Percentiles rank a stretch among this genome's conserved stretches.
phyloP scores from a whole-genome alignment of 2,329 filamentous ascomycete genomes.

The Plectosphaerella sp. region DNA sequence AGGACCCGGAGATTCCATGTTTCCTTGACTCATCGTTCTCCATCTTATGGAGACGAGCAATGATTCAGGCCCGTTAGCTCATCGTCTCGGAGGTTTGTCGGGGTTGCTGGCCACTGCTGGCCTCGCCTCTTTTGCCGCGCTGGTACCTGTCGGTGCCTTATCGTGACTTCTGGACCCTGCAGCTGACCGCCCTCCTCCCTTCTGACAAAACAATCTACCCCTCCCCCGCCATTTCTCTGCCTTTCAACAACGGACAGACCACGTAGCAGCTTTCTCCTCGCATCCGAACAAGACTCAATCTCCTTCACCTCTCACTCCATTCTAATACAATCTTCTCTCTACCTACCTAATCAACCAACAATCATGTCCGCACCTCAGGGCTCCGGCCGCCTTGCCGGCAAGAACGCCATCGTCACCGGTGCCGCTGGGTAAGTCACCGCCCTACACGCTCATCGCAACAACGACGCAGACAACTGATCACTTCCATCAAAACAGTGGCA shows the following conservation, averaged over 20 bases:
- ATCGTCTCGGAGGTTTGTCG: not conserved
- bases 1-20: constrained; percentile 8
- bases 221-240: not conserved
- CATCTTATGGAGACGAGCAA: not conserved
- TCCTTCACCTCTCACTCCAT: too few relatives aligned
- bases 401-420: constrained; percentile 73
- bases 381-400: constrained; percentile 50
- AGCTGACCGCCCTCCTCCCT: not conserved
- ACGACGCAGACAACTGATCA: not conserved
- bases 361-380: constrained; percentile 19
- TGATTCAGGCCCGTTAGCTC: not conserved
- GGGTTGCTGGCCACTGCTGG: not conserved
- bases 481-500: constrained; percentile 58
- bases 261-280: not conserved
- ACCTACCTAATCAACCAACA: not conserved
- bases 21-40: constrained; percentile 12
- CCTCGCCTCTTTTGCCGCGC: too few relatives aligned
- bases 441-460: not conserved
- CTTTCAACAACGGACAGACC: not conserved
- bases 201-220: not conserved
- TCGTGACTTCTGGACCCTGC: not conserved
- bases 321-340: too few relatives aligned
- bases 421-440: constrained; percentile 69
- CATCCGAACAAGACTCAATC: too few relatives aligned
- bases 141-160: not conserved